Base-by-base conservation (phyloP, 2,329 filamentous ascomycete species). In the Xylariomycetidae sp. region DNA sequence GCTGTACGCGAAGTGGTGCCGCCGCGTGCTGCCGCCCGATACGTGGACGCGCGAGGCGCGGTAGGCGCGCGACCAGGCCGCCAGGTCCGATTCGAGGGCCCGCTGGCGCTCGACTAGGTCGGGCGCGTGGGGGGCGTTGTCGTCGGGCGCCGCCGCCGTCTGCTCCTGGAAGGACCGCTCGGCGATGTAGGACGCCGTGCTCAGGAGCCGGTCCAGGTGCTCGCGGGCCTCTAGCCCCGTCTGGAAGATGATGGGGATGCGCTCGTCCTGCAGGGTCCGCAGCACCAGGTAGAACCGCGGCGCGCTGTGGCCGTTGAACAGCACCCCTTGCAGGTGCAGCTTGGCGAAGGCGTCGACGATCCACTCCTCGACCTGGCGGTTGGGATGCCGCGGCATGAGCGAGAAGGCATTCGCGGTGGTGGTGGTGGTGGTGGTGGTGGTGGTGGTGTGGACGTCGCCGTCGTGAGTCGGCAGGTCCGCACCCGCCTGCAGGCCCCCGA, bases 301-400 rank as follows among this genome's bases (percentile, higher is more conserved):
- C 8, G 46, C 35, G 15, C 46, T 45, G 16, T 54, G 47, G 4
- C 45, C 45, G n/a, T n/a, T n/a, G 7, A 57, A 49, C 7, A 61
- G 38, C 17, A 48, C 46, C n/a, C 46, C 47, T 27, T 56, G 56
- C 3, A 59, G 28, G 20, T 60, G 49, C 1, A 56, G 34, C 26
- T 48, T 45, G 5, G 51, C 48, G 19, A 72, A 66, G 3, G 56
- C 58, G 36, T 69, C 64, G 3, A 62, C 40, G 12, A 74, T 63
- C 53, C 60, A 66, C 25, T 62, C 54, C 27, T 72, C 66, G 1
- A 57, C 45, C 1, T 51, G 51, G 4, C 59, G 55, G 15, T 38
- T 33, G 8, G 35, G 41, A 8, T 38, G 30, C 25, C 42, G 39
- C 5, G 25, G 18, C 10, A 38, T 33, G 17, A 38, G 28, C n/a